A percentile compares a stretch with the other conserved stretches of the same genome.
These are phyloP conservation scores for Lolium multiflorum DNA, from an alignment of 176 grass and related monocot genomes.

Conservation along the genomic window DNA sequence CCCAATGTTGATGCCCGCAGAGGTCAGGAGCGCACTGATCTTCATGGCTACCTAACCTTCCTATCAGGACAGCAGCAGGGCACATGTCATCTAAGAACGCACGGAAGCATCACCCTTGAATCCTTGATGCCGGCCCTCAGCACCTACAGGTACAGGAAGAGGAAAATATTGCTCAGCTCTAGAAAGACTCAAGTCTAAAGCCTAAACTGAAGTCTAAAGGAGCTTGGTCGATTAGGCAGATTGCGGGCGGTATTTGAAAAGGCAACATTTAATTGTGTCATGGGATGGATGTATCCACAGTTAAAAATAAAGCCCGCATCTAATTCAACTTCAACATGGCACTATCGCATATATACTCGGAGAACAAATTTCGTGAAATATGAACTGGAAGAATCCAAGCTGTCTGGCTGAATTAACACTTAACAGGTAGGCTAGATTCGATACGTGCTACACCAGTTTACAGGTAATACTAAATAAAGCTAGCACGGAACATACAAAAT, in stretches of 20 bases:
- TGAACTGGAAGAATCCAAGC: background rate
- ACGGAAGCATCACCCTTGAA: background rate
- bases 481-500: background rate
- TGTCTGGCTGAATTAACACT: background rate
- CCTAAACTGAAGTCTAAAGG: background rate
- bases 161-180: background rate
- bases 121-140: background rate
- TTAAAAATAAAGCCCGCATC: background rate
- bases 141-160: constrained; percentile 18
- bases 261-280: too few relatives aligned
- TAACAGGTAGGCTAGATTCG: constrained; percentile 20
- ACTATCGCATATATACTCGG: background rate
- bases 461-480: background rate
- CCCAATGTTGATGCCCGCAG: constrained; percentile 89
- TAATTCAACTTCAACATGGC: too few relatives aligned
- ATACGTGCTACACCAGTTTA: background rate
- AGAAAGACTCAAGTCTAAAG: background rate
- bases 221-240: too few relatives aligned
- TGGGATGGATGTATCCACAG: too few relatives aligned
- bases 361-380: background rate
- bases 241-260: too few relatives aligned
- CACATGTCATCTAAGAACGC: constrained; percentile 33
- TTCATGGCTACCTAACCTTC: constrained; percentile 52
- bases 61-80: background rate
- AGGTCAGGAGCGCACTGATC: constrained; percentile 82